A percentile compares a stretch with the other conserved stretches of the same genome.
These are phyloP conservation scores for Xylaria sp. DNA, from an alignment of 2,329 filamentous ascomycete genomes.

Conservation along the genomic window DNA sequence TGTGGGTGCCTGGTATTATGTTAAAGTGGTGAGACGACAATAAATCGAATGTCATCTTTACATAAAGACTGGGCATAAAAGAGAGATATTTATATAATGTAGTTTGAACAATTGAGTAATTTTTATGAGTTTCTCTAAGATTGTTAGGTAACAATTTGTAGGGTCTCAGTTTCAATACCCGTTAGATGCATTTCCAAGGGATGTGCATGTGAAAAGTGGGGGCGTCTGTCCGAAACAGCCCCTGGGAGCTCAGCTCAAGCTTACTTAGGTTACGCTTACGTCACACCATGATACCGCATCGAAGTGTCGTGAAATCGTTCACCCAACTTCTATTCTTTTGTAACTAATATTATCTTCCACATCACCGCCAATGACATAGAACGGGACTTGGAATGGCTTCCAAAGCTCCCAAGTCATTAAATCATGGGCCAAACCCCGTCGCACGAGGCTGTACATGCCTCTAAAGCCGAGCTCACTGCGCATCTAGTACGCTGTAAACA, in stretches of 20 bases:
- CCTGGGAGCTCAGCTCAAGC: background rate
- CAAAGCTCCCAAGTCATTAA: slow-evolving; percentile 22
- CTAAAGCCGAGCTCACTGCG: slow-evolving; percentile 62
- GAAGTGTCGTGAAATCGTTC: background rate
- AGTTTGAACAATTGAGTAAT: background rate
- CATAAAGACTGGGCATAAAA: background rate
- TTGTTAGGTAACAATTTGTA: background rate
- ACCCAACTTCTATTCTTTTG: background rate
- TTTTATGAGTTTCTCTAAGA: background rate
- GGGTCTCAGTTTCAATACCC: no score
- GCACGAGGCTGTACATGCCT: slow-evolving; percentile 55
- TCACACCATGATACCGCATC: slow-evolving; percentile 18
- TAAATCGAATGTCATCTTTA: background rate
- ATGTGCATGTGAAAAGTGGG: background rate
- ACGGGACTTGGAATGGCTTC: slow-evolving; percentile 42
- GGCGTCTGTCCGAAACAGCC: background rate
- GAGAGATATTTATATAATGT: background rate
- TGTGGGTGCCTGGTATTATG: slow-evolving; percentile 31
- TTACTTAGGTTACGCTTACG: slow-evolving; percentile 22
- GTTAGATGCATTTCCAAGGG: no score
- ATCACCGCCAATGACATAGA: background rate
- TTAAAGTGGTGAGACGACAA: slow-evolving; percentile 4
- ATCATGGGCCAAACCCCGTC: slow-evolving; percentile 65
- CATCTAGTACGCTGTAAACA: slow-evolving; percentile 56
- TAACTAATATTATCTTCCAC: background rate